Evolutionary conservation across 2,329 filamentous ascomycete genomes (phyloP).

Genomic region (Pyrenochaeta sp.): DNA sequence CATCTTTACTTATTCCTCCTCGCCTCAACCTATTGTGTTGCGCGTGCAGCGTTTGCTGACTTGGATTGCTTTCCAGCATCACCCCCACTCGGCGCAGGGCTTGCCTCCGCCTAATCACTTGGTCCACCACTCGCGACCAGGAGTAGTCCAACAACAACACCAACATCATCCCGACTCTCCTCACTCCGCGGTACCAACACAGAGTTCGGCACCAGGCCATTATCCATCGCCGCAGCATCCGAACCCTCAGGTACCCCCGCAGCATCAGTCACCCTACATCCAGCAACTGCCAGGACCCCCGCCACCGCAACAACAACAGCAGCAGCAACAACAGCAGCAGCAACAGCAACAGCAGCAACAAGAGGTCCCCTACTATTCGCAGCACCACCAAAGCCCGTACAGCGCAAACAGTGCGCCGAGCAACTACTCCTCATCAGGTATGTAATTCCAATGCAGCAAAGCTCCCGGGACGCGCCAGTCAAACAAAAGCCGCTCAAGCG

Average conservation of each 20-base stretch:
- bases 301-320: conserved; percentile 68
- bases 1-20: too few species aligned
- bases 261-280: conserved; percentile 69
- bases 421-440: conserved; percentile 80
- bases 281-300: conserved; percentile 69
- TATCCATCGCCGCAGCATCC: conserved; percentile 75
- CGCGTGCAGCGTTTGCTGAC: conserved; percentile 39
- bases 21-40: too few species aligned
- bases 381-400: conserved; percentile 85
- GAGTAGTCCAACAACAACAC: conserved; percentile 67
- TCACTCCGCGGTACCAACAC: conserved; percentile 66
- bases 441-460: conserved; percentile 20
- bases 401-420: conserved; percentile 81
- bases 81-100: conserved; percentile 78
- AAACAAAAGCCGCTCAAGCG: conserved; percentile 17
- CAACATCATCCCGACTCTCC: conserved; percentile 68
- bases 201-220: conserved; percentile 64
- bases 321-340: conserved; percentile 67
- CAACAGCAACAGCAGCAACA: conserved; percentile 71
- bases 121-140: conserved; percentile 74
- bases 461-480: conserved; percentile 10
- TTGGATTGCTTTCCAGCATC: conserved; percentile 66
- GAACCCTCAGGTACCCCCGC: conserved; percentile 61
- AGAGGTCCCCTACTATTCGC: conserved; percentile 77
- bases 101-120: conserved; percentile 68